Percentiles rank a stretch among this genome's conserved stretches.
Conservation (phyloP, 2,329 filamentous ascomycete genomes). For the Venturia carpophila region DNA sequence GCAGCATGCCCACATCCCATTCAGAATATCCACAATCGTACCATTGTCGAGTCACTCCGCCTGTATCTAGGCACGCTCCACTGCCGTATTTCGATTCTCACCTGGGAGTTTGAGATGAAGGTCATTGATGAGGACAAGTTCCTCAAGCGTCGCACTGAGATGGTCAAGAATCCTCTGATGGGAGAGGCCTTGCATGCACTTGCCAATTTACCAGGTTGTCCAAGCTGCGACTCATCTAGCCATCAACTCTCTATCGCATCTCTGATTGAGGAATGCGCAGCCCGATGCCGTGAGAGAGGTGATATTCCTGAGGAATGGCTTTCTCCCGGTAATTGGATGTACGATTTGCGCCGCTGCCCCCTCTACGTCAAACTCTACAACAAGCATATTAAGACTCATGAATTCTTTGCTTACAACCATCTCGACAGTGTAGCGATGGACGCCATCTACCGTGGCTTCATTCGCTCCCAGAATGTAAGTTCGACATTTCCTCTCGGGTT, state of each 20-base stretch:
- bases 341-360: neutral
- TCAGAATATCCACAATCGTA: neutral
- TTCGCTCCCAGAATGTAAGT: neutral
- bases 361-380: neutral
- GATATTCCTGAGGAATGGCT: constrained; percentile 1
- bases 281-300: neutral
- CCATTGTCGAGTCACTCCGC: neutral
- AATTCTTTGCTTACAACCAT: constrained; percentile 10
- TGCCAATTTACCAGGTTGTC: neutral
- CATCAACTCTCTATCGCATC: neutral
- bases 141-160: neutral
- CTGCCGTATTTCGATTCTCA: neutral
- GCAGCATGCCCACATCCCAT: constrained; percentile 8
- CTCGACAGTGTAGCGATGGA: neutral
- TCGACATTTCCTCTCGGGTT: neutral
- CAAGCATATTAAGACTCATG: neutral
- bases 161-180: constrained; percentile 5
- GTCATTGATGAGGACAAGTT: constrained; percentile 5
- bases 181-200: constrained; percentile 4
- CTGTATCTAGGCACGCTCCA: constrained; percentile 8
- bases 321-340: neutral
- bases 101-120: constrained; percentile 6
- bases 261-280: neutral
- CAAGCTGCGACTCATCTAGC: constrained; percentile 6
- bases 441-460: constrained; percentile 6